Base-by-base conservation (phyloP, 768 basidiomycete species). In the Russula brevipes region DNA sequence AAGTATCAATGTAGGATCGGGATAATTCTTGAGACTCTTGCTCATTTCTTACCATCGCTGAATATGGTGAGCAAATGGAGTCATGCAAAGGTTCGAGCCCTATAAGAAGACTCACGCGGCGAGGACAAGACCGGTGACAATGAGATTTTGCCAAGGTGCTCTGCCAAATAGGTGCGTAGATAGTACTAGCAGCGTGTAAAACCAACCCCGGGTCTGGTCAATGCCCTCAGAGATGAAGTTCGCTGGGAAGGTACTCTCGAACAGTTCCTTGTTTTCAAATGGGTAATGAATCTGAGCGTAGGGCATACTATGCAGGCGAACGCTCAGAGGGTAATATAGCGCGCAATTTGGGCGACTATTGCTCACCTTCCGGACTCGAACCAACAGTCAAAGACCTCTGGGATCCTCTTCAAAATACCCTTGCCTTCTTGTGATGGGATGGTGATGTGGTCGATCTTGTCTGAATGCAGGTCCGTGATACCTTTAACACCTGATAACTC, bases 21-120 rank as follows among this genome's bases (percentile, higher is more conserved):
- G 95, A 74, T 94, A 99, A 76, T 99, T 99, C 74, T 86, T 87
- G 62, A 95, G 77, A 75, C 91, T 95, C 78, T 99, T 99, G 77
- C 91, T 94, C 97, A 99, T 99, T 99, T 99, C 81, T 95, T 97
- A 59, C 97, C 97, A 69, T 99, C 95, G 2, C 91, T 94, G 61
- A 12, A 63, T 35, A 31, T 24, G 12, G 14, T 63, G 45, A 51
- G 31, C 49, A 4, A 61, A 33, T 31, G 12, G 35, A 52, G 30
- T 59, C 52, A 12, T 36, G 45, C 12, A n/a, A n/a, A 30, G 12
- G 41, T 33, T 19, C n/a, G 14, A 38, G 38, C n/a, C 31, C 12
- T 33, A 24, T 10, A 6, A 41, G 35, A 12, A 6, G 46, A 81
- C 90, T 73, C 71, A 92, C 91, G 87, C 87, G 51, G 96, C 97